These are phyloP conservation scores for Xanthoconium purpureum DNA, from an alignment of 768 basidiomycete genomes.

Conservation along the genomic window DNA sequence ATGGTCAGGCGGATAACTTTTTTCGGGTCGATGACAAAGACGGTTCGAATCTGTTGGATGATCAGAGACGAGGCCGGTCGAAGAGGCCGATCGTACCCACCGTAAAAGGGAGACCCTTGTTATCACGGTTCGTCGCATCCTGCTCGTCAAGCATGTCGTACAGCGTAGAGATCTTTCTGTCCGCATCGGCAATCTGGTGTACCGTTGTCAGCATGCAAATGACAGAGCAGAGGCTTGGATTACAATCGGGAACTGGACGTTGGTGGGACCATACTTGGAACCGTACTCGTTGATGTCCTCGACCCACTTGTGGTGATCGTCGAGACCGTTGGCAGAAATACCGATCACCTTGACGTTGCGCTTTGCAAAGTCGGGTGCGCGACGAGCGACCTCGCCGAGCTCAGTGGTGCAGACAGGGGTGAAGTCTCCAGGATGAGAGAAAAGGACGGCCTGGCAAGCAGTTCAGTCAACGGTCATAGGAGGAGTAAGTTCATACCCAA, in stretches of 20 bases:
- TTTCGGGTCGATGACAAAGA: constrained; percentile 97
- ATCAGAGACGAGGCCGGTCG: not conserved
- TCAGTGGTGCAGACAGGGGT: constrained; percentile 97
- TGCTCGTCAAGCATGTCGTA: constrained; percentile 98
- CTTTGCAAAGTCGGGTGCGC: constrained; percentile 76
- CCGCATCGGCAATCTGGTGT: constrained; percentile 82
- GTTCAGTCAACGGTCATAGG: not conserved
- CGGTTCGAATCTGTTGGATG: constrained; percentile 74
- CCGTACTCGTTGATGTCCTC: constrained; percentile 82
- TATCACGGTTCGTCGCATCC: constrained; percentile 85
- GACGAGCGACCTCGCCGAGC: constrained; percentile 92
- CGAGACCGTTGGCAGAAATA: constrained; percentile 85
- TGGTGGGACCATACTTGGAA: constrained; percentile 63
- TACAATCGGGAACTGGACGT: constrained; percentile 91
- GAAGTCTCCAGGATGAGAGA: constrained; percentile 93
- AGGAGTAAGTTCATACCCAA: constrained; percentile 57
- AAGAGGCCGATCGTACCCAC: constrained; percentile 33
- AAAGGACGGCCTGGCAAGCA: constrained; percentile 69
- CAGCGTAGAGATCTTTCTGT: constrained; percentile 77
- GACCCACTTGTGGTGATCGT: constrained; percentile 86
- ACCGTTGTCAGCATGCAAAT: constrained; percentile 8
- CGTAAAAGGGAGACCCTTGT: constrained; percentile 91
- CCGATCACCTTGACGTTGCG: constrained; percentile 93
- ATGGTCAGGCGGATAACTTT: constrained; percentile 89
- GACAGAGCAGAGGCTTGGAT: not conserved